Percentiles rank a stretch among this genome's conserved stretches.
These are phyloP conservation scores for Tranzscheliella williamsii DNA, from an alignment of 1,284 basidiomycete species.

Conservation along the genomic window DNA sequence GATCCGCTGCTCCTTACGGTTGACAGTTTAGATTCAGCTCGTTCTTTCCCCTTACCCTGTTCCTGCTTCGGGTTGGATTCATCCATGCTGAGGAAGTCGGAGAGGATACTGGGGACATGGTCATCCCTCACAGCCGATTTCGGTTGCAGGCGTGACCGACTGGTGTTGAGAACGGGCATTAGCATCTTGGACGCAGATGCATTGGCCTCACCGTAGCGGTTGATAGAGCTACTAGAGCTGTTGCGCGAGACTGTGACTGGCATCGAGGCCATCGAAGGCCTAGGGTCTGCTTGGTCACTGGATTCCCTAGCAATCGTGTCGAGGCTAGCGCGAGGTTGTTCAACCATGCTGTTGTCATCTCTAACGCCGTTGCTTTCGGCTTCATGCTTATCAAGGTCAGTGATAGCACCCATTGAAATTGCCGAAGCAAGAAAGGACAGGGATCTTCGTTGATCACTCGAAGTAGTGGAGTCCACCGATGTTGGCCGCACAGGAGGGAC, in stretches of 20 bases:
- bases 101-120: conserved; percentile 20
- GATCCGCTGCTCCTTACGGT: too few relatives aligned
- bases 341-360: background rate
- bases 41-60: too few relatives aligned
- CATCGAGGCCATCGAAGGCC: background rate
- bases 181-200: conserved; percentile 1
- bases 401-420: conserved; percentile 34
- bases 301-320: too few relatives aligned
- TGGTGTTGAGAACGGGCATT: conserved; percentile 1
- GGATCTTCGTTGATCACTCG: conserved; percentile 14
- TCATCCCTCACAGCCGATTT: conserved; percentile 26
- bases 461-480: conserved; percentile 27
- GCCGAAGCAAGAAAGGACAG: conserved; percentile 36
- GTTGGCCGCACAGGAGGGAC: conserved; percentile 3
- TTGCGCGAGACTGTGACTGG: background rate
- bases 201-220: too few relatives aligned
- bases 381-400: conserved; percentile 1
- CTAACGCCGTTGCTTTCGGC: background rate
- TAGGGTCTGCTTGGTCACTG: too few relatives aligned
- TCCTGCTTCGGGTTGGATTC: too few relatives aligned
- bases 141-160: conserved; percentile 15
- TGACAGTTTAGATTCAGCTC: too few relatives aligned
- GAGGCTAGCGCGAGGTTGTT: background rate
- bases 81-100: conserved; percentile 34
- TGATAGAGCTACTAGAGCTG: background rate